These are phyloP conservation scores for Olyra latifolia DNA, from an alignment of 176 grass and related monocot species.

Conservation along the genomic window DNA sequence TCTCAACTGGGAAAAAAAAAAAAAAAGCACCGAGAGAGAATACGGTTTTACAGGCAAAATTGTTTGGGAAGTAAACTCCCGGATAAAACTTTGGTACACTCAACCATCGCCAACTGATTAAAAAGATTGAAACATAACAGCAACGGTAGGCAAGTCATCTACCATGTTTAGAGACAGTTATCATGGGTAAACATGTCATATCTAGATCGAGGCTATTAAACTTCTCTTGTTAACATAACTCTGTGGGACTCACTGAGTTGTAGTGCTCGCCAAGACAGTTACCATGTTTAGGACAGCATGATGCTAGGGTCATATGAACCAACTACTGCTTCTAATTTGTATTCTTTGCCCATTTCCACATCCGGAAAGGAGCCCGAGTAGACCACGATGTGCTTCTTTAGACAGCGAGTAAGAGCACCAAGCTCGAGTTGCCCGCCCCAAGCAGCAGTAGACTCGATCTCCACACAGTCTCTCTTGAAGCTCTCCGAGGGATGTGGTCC, in stretches of 20 bases:
- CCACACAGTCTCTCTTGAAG: slow-evolving; percentile 73
- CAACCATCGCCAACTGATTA: not conserved
- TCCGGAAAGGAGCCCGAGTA: slow-evolving; percentile 91
- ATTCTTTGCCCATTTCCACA: slow-evolving; percentile 97
- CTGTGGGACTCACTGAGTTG: slow-evolving; percentile 68
- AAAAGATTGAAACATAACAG: not conserved
- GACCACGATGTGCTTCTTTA: slow-evolving; percentile 83
- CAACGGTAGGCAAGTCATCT: not conserved
- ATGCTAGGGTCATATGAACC: slow-evolving; percentile 41
- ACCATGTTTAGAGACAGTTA: slow-evolving; percentile 5
- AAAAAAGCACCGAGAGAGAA: not conserved
- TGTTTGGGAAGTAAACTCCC: slow-evolving; percentile 41
- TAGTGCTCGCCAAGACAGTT: slow-evolving; percentile 98
- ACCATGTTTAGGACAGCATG: slow-evolving; percentile 80
- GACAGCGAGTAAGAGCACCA: slow-evolving; percentile 73
- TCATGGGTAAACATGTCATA: slow-evolving; percentile 32
- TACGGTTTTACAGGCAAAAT: slow-evolving; percentile 35
- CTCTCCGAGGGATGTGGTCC: slow-evolving; percentile 54
- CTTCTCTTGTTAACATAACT: slow-evolving; percentile 20
- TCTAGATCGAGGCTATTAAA: not conserved
- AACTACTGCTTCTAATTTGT: slow-evolving; percentile 48
- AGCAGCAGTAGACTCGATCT: slow-evolving; percentile 69
- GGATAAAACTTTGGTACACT: slow-evolving; percentile 41
- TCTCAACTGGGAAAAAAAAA: not conserved
- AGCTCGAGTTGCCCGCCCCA: slow-evolving; percentile 98